Conservation (phyloP, 2,329 filamentous ascomycete genomes). For the Colletotrichum echinochloae region DNA sequence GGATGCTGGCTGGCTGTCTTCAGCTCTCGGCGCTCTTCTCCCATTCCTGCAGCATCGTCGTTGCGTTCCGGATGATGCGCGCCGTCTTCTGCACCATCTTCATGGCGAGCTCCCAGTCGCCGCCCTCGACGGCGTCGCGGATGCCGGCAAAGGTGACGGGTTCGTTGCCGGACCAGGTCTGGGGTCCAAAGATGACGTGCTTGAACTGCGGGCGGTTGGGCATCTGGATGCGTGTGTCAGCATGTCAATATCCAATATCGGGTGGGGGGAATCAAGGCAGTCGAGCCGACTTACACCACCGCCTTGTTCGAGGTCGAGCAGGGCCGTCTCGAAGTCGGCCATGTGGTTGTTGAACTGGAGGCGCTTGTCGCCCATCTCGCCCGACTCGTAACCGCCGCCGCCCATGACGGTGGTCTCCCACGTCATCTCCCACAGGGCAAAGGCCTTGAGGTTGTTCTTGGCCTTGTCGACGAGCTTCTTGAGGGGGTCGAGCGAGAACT, state of each 20-base stretch:
- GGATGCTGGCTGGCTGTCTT: not conserved
- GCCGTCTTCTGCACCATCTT: slow-evolving; percentile 79
- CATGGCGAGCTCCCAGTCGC: slow-evolving; percentile 77
- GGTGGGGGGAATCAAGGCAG: not conserved
- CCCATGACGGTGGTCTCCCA: slow-evolving; percentile 82
- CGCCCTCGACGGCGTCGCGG: slow-evolving; percentile 79
- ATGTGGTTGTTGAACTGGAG: slow-evolving; percentile 83
- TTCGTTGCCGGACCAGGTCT: slow-evolving; percentile 78
- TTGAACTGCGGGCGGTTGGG: slow-evolving; percentile 93
- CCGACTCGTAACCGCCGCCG: slow-evolving; percentile 81
- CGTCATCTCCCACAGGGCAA: slow-evolving; percentile 79
- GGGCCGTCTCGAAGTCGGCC: slow-evolving; percentile 82
- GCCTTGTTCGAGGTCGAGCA: slow-evolving; percentile 79
- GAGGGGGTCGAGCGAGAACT: slow-evolving; percentile 67
- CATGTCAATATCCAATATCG: slow-evolving; percentile 33
- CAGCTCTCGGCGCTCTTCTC: slow-evolving; percentile 22
- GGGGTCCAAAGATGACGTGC: slow-evolving; percentile 89
- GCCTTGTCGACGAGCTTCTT: slow-evolving; percentile 73
- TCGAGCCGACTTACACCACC: slow-evolving; percentile 72
- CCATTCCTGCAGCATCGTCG: slow-evolving; percentile 48
- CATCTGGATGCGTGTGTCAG: slow-evolving; percentile 62
- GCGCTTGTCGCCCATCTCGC: slow-evolving; percentile 74
- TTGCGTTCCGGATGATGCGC: slow-evolving; percentile 72
- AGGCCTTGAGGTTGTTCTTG: slow-evolving; percentile 69
- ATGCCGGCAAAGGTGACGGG: slow-evolving; percentile 73